Evolutionary conservation across 139 green algal genomes (phyloP), one percentile per base, ranked within the genome.

Genomic region (Coccomyxa sp.): DNA sequence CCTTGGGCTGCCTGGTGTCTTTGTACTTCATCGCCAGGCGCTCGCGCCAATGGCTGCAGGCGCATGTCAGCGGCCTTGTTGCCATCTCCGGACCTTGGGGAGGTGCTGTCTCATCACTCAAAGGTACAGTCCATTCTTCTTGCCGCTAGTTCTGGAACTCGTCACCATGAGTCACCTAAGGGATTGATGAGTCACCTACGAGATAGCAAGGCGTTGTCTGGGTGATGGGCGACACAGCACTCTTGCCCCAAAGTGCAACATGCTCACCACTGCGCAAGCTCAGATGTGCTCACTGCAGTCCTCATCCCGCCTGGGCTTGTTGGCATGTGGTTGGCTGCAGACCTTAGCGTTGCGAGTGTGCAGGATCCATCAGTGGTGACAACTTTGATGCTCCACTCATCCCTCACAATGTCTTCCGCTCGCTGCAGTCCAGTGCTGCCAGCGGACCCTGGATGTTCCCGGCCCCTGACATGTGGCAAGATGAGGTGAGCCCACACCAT

Each of bases 391-490:
- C 85, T 29, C 68, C 73, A 9, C 24, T 68, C 41, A 73, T 87
- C 39, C 78, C 78, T 4, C 80, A 83, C 68, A 58, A 80, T 27
- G 39, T 85, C 55, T 75, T 88, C 35, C 71, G 77, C 33, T 70
- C 80, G 0, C 54, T 88, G 8, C 83, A 88, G 75, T 76, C 58
- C 41, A 85, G 69, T 10, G 70, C 80, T n/a, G 80, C 83, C 34
- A 76, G 39, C 9, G 80, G 69, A 0, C 79, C 80, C 0, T 88
- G 83, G 83, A 77, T 88, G 2, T 88, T 85, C 74, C 83, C 83
- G 16, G 33, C 79, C 0, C 55, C 64, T 24, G 75, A 82, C 8
- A 33, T 84, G 9, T 87, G 75, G 75, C 64, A 70, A 7, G 64
- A 76, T 40, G 54, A 81, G 76, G 81, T 84, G 33, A 12, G 55